Evolutionary conservation across 1,284 basidiomycete genomes (phyloP).

Genomic region (Pseudozyma pruni): DNA sequence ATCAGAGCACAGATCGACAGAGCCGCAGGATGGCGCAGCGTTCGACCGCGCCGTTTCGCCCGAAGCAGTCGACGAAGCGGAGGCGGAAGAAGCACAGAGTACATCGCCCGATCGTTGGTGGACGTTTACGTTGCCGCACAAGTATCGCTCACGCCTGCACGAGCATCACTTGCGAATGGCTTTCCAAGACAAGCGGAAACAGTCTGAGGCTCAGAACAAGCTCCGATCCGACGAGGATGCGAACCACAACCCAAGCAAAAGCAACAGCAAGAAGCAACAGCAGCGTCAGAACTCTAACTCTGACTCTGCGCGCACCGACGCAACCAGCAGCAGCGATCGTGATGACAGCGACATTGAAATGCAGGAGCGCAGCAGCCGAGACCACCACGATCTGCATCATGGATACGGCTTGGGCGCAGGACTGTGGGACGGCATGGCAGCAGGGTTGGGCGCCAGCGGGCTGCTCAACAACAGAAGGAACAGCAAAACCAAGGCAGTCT

Average conservation of each 20-base stretch:
- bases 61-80: constrained; percentile 26
- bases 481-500: constrained; percentile 2
- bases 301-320: constrained; percentile 25
- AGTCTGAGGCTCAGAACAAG: constrained; percentile 22
- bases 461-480: constrained; percentile 36
- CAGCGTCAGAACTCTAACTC: constrained; percentile 26
- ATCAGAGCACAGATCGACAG: constrained; percentile 18
- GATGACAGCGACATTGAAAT: constrained; percentile 41
- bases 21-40: constrained; percentile 10
- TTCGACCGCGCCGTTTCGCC: constrained; percentile 25
- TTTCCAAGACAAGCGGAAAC: constrained; percentile 34
- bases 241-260: constrained; percentile 6
- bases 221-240: constrained; percentile 5
- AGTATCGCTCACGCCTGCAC: constrained; percentile 52
- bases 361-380: constrained; percentile 23
- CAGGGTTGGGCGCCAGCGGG: constrained; percentile 42
- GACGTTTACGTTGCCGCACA: constrained; percentile 59
- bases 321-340: constrained; percentile 19
- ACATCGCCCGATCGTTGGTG: constrained; percentile 51
- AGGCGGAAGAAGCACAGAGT: constrained; percentile 30
- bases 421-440: constrained; percentile 31
- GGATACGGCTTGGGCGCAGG: constrained; percentile 35
- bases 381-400: constrained; percentile 18
- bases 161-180: constrained; percentile 54
- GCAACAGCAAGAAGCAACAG: constrained; percentile 18